Evolutionary conservation across 2,329 filamentous ascomycete genomes (phyloP), one percentile per base, ranked within the genome.

Genomic region (Botryosphaeria agaves): DNA sequence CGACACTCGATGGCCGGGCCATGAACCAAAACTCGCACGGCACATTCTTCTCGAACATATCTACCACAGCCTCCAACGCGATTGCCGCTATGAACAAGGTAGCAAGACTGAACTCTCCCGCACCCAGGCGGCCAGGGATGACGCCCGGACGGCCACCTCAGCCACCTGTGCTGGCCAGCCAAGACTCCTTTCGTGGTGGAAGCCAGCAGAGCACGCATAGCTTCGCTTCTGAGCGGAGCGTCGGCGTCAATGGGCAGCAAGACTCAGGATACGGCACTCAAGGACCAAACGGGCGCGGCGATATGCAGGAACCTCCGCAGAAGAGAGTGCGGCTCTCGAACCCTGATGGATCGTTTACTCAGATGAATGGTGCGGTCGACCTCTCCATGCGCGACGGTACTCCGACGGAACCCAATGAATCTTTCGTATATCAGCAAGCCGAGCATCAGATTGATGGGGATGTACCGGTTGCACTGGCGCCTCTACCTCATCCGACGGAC

Each of bases 41-140:
- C 12, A 94, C 89, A 1, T 94, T 94, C 50, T 95, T 98, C 61
- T 85, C 85, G 48, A 94, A 91, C 47, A 95, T 98, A 39, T 95
- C 87, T 3, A 79, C 74, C 38, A 92, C 84, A 2, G 85, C 89
- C 1, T 89, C 82, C 4, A 87, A 84, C 44, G 89, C 89, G 17
- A 81, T 98, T 33, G 85, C 84, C 37, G 87, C 89, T 34, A 91
- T 98, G 53, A 94, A 82, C 67, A 94, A 95, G 59, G 61, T 61
- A 16, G 87, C 89, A 11, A 72, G 87, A 8, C 78, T 94, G 43
- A 85, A 94, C 49, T 93, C 85, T 2, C 84, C 85, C 2, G 76
- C 69, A 5, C 78, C 78, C 4, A 64, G 79, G 28, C 66, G 75
- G 25, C 70, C 77, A 1, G 66, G 74, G 21, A 74, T 76, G 41